Evolutionary conservation across 2,329 filamentous ascomycete genomes (phyloP), one percentile per base, ranked within the genome.

Genomic region (Thielaviopsis musarum): DNA sequence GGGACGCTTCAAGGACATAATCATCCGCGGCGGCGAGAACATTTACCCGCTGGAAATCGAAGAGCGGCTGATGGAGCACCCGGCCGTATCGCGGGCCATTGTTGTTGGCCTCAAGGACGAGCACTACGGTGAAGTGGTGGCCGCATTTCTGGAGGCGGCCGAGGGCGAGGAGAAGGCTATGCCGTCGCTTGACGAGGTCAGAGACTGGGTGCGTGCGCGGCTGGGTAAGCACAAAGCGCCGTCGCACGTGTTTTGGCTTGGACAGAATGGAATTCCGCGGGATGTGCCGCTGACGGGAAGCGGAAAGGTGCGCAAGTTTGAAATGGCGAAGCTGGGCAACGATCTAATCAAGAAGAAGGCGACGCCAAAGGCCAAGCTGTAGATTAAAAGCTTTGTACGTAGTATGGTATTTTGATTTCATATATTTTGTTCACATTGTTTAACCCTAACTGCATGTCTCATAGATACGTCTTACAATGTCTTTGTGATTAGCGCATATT

Each of bases 1-100:
- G 0, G 85, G 86, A 0, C 75, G 85, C 21, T 87, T 88, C 71
- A 89, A 89, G 71, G 86, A 90, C 61, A 88, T 89, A 41, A 88
- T 89, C 61, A 89, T 89, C 62, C 75, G 85, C 65, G 85, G 84
- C 59, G 85, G 85, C 54, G 84, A 88, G 69, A 88, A 88, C 69
- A 80, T 77, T 67, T 87, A 88, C 66, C 85, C 85, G 1, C 76
- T 88, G 22, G 85, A 89, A 67, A 87, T 88, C 62, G 85, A 89
- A 69, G 84, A 87, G 68, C 77, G 84, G 2, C 75, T 89, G n/a
- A 72, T 82, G 53, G 75, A 77, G 1, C 85, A 89, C 68, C 76
- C 81, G 0, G 72, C 75, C 1, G 76, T 89, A 28, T 69, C 74
- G 1, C 74, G 79, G n/a, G 85, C 85, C 15, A 77, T 86, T 54